Percentiles rank a stretch among this genome's conserved stretches.
These are phyloP conservation scores for Xylaria bambusicola DNA, from an alignment of 495 filamentous ascomycete species.

Conservation along the genomic window DNA sequence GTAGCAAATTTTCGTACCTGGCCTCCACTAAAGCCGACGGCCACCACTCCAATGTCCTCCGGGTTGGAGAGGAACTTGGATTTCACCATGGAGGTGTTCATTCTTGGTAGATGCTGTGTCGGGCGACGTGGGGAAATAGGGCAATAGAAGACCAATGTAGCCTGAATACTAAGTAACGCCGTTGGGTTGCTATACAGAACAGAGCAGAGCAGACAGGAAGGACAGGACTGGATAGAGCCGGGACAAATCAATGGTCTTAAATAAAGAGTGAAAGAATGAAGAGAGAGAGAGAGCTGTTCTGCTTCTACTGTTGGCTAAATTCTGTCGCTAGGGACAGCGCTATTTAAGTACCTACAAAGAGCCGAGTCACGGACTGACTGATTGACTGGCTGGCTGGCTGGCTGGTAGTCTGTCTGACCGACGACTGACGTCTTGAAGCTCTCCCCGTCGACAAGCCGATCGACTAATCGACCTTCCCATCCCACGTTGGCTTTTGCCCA, in stretches of 20 bases:
- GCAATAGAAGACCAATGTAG: background rate
- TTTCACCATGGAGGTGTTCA: constrained; percentile 67
- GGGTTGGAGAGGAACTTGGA: constrained; percentile 80
- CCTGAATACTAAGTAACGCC: background rate
- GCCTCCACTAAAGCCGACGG: constrained; percentile 95
- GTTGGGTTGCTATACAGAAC: background rate
- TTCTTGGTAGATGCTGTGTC: constrained; percentile 13
- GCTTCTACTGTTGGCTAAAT: background rate
- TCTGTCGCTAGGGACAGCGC: background rate
- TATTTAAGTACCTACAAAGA: constrained; percentile 12
- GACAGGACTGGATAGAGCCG: background rate
- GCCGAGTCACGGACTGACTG: no score
- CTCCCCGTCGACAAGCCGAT: no score
- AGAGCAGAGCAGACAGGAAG: background rate
- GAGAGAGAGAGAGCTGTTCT: no score
- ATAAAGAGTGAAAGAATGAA: background rate
- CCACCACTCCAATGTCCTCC: constrained; percentile 84
- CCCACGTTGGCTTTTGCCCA: background rate
- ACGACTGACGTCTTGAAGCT: constrained; percentile 15
- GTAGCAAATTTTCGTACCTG: constrained; percentile 63
- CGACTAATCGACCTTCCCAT: constrained; percentile 1
- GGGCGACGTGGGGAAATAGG: background rate
- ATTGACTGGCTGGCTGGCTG: background rate
- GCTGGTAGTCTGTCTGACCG: no score
- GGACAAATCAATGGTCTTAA: background rate